Evolutionary conservation across 805 yeast species (phyloP), one percentile per base, ranked within the genome.

Genomic region (Candida taoyuanica): DNA sequence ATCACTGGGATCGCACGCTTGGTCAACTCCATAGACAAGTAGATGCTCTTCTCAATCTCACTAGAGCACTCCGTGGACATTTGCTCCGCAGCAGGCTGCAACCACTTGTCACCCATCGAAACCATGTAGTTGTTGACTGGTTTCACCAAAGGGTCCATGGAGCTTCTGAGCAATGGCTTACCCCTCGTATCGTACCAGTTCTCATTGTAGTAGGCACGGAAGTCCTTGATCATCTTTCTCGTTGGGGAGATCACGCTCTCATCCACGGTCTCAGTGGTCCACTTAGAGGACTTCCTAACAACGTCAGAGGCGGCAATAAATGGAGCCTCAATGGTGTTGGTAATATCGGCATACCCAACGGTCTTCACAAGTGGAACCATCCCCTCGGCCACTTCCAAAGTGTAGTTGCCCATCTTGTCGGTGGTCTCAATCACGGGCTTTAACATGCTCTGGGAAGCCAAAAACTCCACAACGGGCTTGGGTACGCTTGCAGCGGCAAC

Each of bases 51-150:
- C 33, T 74, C 64, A 27, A 79, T 42, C 60, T 83, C 89, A 55
- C 78, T 79, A 5, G 78, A 63, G 38, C 59, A 68, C 13, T 71
- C 71, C 11, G 64, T 56, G 11, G 70, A 50, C 5, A 74, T 70
- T 17, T 58, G 51, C 41, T 62, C 60, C 16, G 62, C 62, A n/a
- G 61, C 62, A 15, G 84, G 82, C 15, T 84, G 82, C 26, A 74
- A 64, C 46, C 68, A 64, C 25, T 58, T 60, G 28, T 63, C 57
- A 20, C 76, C 67, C 17, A 66, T 49, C 2, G 64, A 56, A 44
- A 71, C 78, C 36, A 83, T 57, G 24, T 67, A 62, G 25, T 68
- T 60, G 61, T 83, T 86, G 31, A 81, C 31, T 20, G 93, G 89
- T 26, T 65, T 67, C 33, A 83, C 63, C 11, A 80, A 25, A 4